Base-by-base conservation (phyloP, 805 yeast species). In the Saturnispora besseyi region DNA sequence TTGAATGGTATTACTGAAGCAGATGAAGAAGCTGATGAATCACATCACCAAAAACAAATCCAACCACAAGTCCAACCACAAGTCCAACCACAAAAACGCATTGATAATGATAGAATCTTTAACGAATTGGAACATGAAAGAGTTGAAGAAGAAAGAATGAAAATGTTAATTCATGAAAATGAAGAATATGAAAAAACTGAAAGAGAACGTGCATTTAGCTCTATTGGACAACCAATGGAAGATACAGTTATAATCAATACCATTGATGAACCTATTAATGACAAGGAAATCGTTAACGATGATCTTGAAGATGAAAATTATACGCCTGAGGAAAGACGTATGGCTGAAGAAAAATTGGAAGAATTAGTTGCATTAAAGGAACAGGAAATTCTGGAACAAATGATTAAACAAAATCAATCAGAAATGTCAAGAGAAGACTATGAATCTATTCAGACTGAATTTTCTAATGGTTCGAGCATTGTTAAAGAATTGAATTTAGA, bases 81-180 rank as follows among this genome's bases (percentile, higher is more conserved):
- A 26, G 29, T 26, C 9, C 29, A 26, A 26, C 29, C 29, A 26
- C 29, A 26, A 26, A 18, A 18, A 18, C 18, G 18, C 18, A 18
- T 11, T 12, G 40, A 36, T 6, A 33, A 42, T 24, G 40, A 18
- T 24, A 32, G 11, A 30, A 54, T 60, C 44, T 50, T 63, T 52
- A 40, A 62, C 48, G 67, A 72, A 55, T 61, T 73, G 21, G 69
- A 64, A 43, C 57, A 67, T 50, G 77, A 75, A 54, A 67, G 66
- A 57, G 60, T 58, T 18, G 51, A 65, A 22, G 57, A 51, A 24
- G 43, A 48, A 40, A 29, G 51, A 5, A 46, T 42, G 9, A 53
- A 51, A 24, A 29, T 30, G 6, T 18, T 46, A n/a, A 53, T 51
- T 36, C 45, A 42, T 11, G 38, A 33, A 48, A 72, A 72, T 24